Conservation (phyloP, 2,329 filamentous ascomycete species). For the Aureobasidium vineae region DNA sequence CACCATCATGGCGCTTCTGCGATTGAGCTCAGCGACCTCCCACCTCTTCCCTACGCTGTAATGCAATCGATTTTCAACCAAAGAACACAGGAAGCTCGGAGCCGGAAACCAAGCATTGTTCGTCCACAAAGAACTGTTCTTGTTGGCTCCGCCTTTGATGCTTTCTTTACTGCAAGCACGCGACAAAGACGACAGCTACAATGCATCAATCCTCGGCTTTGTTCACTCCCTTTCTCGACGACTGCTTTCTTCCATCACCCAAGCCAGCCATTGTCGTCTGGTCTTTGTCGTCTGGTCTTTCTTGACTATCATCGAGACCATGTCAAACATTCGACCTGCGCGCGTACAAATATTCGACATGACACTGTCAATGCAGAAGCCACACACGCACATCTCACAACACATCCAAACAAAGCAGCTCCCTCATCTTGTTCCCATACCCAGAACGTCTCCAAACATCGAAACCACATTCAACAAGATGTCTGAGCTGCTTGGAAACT, state of each 20-base stretch:
- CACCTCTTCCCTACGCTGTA: too few relatives aligned
- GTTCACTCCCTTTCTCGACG: background rate
- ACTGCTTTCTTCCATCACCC: background rate
- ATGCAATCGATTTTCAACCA: too few relatives aligned
- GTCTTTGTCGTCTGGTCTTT: background rate
- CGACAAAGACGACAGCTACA: background rate
- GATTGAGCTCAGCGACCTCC: constrained; percentile 6
- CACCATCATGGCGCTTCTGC: background rate
- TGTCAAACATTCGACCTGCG: too few relatives aligned
- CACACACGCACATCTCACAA: background rate
- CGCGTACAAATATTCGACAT: background rate
- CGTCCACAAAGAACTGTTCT: too few relatives aligned
- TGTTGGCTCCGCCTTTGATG: too few relatives aligned
- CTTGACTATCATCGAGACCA: background rate
- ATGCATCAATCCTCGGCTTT: background rate
- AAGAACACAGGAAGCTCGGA: too few relatives aligned
- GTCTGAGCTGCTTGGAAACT: constrained; percentile 15
- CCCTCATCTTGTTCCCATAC: background rate
- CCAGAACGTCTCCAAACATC: background rate
- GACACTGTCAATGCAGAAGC: background rate
- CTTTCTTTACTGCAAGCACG: background rate
- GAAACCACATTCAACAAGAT: background rate
- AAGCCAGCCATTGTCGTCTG: background rate
- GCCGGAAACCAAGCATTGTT: too few relatives aligned
- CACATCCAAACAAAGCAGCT: background rate